Percentiles rank a stretch among this genome's conserved stretches.
Evolutionary conservation across 306 rosid species (phyloP).

Genomic region (Castanea mollissima): DNA sequence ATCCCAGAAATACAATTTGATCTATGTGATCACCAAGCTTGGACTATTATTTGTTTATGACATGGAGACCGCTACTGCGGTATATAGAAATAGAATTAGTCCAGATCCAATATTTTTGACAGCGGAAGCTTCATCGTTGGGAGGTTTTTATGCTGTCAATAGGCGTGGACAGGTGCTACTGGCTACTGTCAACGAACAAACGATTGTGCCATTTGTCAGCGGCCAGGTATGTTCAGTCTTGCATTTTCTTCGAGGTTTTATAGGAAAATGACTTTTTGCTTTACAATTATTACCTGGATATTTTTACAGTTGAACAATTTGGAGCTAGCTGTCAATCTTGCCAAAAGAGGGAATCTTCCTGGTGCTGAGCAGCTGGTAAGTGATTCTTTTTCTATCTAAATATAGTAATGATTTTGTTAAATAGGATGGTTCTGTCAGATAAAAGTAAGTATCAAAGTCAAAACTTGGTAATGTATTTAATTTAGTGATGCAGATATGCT

Average conservation of each 20-base stretch:
- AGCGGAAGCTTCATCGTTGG: constrained; percentile 85
- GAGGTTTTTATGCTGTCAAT: constrained; percentile 93
- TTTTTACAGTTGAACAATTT: constrained; percentile 77
- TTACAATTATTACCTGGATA: constrained; percentile 19
- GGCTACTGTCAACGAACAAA: constrained; percentile 97
- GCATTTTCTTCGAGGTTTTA: constrained; percentile 13
- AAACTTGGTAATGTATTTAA: neutral
- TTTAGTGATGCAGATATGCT: neutral
- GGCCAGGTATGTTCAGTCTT: constrained; percentile 67
- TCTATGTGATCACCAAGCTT: constrained; percentile 96
- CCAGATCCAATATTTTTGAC: constrained; percentile 99
- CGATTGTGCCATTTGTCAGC: constrained; percentile 89
- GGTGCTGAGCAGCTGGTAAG: constrained; percentile 97
- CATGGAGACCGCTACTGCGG: constrained; percentile 97
- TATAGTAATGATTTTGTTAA: neutral
- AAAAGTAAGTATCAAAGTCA: neutral
- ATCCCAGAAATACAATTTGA: constrained; percentile 92
- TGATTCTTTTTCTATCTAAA: neutral
- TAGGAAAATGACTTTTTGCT: constrained; percentile 3
- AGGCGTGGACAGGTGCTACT: constrained; percentile 97
- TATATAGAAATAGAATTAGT: constrained; percentile 96
- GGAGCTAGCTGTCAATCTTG: constrained; percentile 98
- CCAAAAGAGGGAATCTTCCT: constrained; percentile 98
- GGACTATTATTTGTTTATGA: constrained; percentile 98
- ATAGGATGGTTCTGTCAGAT: neutral